Evolutionary conservation across 1,284 basidiomycete genomes (phyloP).

Genomic region (Anthracocystis setariae): DNA sequence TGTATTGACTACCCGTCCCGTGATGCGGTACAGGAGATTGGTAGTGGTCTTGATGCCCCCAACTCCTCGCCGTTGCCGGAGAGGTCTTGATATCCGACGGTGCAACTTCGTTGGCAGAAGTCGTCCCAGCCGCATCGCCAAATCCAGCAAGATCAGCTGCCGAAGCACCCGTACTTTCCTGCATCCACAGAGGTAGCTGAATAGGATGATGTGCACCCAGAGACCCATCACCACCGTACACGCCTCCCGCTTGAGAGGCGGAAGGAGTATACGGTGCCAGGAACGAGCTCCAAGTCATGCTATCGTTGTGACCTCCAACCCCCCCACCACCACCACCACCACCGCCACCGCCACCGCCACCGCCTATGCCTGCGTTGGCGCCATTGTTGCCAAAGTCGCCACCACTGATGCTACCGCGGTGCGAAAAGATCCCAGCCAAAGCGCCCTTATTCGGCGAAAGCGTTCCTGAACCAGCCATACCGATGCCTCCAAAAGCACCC

Average conservation of each 20-base stretch:
- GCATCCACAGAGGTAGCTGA: slow-evolving; percentile 52
- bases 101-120: background rate
- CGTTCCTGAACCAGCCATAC: slow-evolving; percentile 4
- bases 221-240: slow-evolving; percentile 4
- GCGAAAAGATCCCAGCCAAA: slow-evolving; percentile 14
- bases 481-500: slow-evolving; percentile 3
- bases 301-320: slow-evolving; percentile 5
- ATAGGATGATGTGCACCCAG: slow-evolving; percentile 19
- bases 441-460: slow-evolving; percentile 26
- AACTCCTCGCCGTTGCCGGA: slow-evolving; percentile 7
- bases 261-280: slow-evolving; percentile 23
- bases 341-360: no score
- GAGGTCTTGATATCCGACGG: slow-evolving; percentile 10
- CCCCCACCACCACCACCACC: no score
- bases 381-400: slow-evolving; percentile 6
- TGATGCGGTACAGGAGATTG: slow-evolving; percentile 37
- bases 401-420: slow-evolving; percentile 33
- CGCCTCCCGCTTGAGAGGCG: slow-evolving; percentile 12
- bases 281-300: slow-evolving; percentile 29
- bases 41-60: slow-evolving; percentile 43
- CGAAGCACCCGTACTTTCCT: slow-evolving; percentile 32
- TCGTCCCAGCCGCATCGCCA: slow-evolving; percentile 14
- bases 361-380: background rate
- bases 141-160: slow-evolving; percentile 14
- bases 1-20: slow-evolving; percentile 9